Conservation (phyloP, 140 eudicot species). For the Oenanthe javanica region DNA sequence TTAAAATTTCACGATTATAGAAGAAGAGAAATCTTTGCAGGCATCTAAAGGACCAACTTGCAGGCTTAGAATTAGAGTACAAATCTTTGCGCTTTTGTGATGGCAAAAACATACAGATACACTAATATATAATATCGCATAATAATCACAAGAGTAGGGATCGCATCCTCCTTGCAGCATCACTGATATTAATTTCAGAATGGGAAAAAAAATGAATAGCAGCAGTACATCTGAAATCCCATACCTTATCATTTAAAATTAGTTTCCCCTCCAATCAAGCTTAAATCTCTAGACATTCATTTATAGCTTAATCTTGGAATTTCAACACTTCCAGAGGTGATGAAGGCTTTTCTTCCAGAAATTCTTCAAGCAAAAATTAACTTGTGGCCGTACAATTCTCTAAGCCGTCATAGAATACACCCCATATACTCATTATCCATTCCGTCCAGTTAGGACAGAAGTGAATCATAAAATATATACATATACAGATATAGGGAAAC, state of each 20-base stretch:
- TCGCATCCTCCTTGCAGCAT: not conserved
- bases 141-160: not conserved
- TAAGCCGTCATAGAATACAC: not conserved
- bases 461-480: not conserved
- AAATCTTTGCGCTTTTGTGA: not conserved
- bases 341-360: not conserved
- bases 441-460: not conserved
- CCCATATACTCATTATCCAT: not conserved
- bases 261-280: not conserved
- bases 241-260: not conserved
- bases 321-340: not conserved
- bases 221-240: not conserved
- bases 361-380: not conserved
- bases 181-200: not conserved
- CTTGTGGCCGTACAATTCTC: not conserved
- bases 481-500: not conserved
- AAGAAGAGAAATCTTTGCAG: not conserved
- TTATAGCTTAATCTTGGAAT: not conserved
- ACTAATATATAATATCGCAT: not conserved
- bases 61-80: not conserved
- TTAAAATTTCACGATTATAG: not conserved
- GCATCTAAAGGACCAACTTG: conserved; percentile 8
- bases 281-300: not conserved
- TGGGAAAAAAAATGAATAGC: not conserved
- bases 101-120: not conserved